Percentiles rank a stretch among this genome's conserved stretches.
Evolutionary conservation across 2,329 filamentous ascomycete genomes (phyloP).

Genomic region (Teratosphaeria destructans): DNA sequence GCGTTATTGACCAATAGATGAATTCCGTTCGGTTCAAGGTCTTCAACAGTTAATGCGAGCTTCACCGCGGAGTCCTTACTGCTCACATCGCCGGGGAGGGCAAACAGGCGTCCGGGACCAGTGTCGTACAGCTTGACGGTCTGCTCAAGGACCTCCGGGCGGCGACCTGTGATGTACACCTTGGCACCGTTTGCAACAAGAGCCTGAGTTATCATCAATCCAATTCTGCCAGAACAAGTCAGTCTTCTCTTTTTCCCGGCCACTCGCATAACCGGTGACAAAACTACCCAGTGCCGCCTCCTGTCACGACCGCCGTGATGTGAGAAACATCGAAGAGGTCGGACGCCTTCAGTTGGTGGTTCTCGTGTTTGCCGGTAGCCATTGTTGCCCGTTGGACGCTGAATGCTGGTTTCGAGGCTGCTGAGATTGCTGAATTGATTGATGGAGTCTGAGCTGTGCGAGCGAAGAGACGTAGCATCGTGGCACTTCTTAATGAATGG

Average conservation of each 20-base stretch:
- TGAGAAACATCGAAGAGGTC: conserved; percentile 38
- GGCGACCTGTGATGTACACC: conserved; percentile 39
- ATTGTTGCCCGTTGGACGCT: conserved; percentile 11
- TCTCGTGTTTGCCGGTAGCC: conserved; percentile 25
- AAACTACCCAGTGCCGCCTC: conserved; percentile 30
- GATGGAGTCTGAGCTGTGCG: not conserved
- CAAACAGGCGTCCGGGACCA: conserved; percentile 32
- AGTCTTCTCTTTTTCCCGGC: not conserved
- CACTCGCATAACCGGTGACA: not conserved
- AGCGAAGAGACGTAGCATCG: conserved; percentile 1
- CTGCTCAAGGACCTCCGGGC: conserved; percentile 33
- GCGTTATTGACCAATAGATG: conserved; percentile 47
- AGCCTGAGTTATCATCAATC: conserved; percentile 29
- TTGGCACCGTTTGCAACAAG: conserved; percentile 29
- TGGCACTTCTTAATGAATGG: not conserved
- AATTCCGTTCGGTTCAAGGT: conserved; percentile 42
- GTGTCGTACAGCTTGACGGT: conserved; percentile 38
- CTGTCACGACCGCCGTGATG: conserved; percentile 36
- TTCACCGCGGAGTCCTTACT: conserved; percentile 40
- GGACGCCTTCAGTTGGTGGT: conserved; percentile 30
- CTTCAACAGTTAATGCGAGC: conserved; percentile 22
- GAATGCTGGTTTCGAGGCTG: conserved; percentile 8
- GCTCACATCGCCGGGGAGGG: conserved; percentile 38
- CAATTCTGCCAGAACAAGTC: conserved; percentile 15
- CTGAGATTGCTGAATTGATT: not conserved